A percentile compares a stretch with the other conserved stretches of the same genome.
Conservation (phyloP, 164 flowering plant genomes). For the Euptelea pleiosperma region DNA sequence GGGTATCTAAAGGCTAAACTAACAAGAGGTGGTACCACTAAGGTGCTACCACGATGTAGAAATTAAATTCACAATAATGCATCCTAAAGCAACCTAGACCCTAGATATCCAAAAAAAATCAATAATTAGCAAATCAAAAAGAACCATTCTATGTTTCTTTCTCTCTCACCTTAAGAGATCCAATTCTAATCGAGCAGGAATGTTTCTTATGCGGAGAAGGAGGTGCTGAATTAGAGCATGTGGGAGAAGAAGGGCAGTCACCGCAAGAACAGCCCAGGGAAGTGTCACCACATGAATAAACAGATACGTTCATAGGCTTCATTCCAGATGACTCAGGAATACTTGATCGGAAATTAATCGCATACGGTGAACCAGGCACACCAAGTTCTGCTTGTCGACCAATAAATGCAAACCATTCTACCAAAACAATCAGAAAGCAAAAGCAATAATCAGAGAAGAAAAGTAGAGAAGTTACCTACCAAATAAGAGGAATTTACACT, state of each 20-base stretch:
- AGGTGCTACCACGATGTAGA: neutral
- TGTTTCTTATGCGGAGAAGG: slow-evolving; percentile 40
- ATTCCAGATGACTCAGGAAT: slow-evolving; percentile 66
- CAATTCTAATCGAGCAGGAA: slow-evolving; percentile 72
- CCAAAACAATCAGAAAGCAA: neutral
- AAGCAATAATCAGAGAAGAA: neutral
- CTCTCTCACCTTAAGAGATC: slow-evolving; percentile 64
- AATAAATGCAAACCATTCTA: slow-evolving; percentile 94
- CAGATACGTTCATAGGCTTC: slow-evolving; percentile 86
- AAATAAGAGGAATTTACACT: neutral
- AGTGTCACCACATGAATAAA: slow-evolving; percentile 85
- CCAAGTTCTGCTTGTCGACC: slow-evolving; percentile 56
- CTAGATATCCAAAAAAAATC: neutral
- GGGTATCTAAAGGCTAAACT: neutral
- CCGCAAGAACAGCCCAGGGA: slow-evolving; percentile 99
- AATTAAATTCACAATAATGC: neutral
- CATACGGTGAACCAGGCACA: slow-evolving; percentile 90
- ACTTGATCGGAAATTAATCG: slow-evolving; percentile 58
- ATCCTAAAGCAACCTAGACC: neutral
- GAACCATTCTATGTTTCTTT: neutral
- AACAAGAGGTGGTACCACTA: neutral
- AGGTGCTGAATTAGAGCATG: slow-evolving; percentile 57
- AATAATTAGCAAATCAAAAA: neutral
- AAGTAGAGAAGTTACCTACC: neutral
- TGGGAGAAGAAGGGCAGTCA: slow-evolving; percentile 86